A percentile compares a stretch with the other conserved stretches of the same genome.
These are phyloP conservation scores for Kazachstania psychrophila DNA, from an alignment of 805 yeast genomes.

Conservation along the genomic window DNA sequence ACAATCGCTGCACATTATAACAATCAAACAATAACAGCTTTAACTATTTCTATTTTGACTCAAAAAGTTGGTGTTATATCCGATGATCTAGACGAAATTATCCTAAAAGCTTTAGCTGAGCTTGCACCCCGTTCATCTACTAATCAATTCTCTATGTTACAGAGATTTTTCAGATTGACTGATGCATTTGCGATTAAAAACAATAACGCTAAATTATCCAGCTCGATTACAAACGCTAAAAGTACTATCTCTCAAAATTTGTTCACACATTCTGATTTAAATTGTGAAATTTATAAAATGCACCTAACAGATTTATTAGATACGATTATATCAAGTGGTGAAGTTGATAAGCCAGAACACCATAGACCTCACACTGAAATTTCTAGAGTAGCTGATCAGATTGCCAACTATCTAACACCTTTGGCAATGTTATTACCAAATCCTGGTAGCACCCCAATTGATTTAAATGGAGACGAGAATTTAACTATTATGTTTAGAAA, in stretches of 20 bases:
- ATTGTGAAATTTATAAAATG: conserved; percentile 39
- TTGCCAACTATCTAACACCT: conserved; percentile 55
- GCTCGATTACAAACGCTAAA: conserved; percentile 44
- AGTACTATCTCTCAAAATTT: conserved; percentile 33
- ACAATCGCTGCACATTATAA: conserved; percentile 57
- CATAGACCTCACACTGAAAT: conserved; percentile 73
- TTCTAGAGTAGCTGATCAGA: conserved; percentile 60
- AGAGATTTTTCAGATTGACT: conserved; percentile 47
- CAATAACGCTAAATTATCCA: conserved; percentile 30
- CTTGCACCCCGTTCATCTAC: conserved; percentile 54
- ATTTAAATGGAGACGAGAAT: conserved; percentile 33
- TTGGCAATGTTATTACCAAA: conserved; percentile 67
- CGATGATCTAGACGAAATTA: conserved; percentile 43
- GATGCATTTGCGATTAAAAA: conserved; percentile 37
- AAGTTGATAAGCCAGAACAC: conserved; percentile 62
- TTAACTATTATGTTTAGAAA: conserved; percentile 62
- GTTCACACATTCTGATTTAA: conserved; percentile 14
- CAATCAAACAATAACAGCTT: conserved; percentile 63
- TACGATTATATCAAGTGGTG: conserved; percentile 68
- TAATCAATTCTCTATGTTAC: conserved; percentile 56
- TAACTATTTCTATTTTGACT: conserved; percentile 71
- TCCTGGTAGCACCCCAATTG: conserved; percentile 37
- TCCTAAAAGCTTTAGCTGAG: conserved; percentile 53
- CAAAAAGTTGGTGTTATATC: conserved; percentile 55
- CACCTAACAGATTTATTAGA: conserved; percentile 61